Evolutionary conservation across 768 basidiomycete species (phyloP), one percentile per base, ranked within the genome.

Genomic region (Plicaturopsis crispa): DNA sequence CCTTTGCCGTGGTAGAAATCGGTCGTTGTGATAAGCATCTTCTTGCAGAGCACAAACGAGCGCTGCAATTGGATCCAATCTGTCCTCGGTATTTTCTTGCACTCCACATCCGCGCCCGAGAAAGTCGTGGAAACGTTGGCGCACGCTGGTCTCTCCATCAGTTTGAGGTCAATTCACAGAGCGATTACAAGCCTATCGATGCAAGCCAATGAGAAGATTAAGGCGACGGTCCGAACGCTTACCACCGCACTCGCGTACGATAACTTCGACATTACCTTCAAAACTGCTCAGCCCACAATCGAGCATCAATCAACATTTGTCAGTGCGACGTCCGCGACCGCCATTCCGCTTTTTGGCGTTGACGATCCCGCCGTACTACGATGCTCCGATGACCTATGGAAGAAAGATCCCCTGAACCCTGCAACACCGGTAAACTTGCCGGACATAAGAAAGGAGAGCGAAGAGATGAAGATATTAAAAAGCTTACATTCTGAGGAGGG

Each of bases 261-360:
- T 40, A 72, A 72, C 45, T 55, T 70, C 20, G 66, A 72, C 43
- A 51, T 69, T 4, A 49, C 63, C 26, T 42, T 68, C 6, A 56
- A 61, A 33, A 38, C 46, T 7, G 12, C 47, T 0, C 39, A 54
- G 5, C 60, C 59, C 0, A 63, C 60, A 0, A 36, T 57, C 1
- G 59, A 70, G 31, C 49, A 55, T 1, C 35, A 45, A 3, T 31
- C 38, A 14, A 16, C 10, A 13, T 40, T 40, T 19, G 34, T 36
- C 34, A 36, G 34, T 36, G 35, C 34, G 7, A 40, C 39, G 18
- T 40, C 39, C 5, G 39, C 35, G 10, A 40, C 39, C 12, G 11
- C 22, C 5, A 40, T 40, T 19, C 39, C 34, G 13, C 22, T 40
- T 6, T 36, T 11, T 19, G 35, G 34, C 20, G 33, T 36, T 10